Evolutionary conservation across 225 moss, liverwort and hornwort genomes (phyloP).

Genomic region (Sphagnum contortum): DNA sequence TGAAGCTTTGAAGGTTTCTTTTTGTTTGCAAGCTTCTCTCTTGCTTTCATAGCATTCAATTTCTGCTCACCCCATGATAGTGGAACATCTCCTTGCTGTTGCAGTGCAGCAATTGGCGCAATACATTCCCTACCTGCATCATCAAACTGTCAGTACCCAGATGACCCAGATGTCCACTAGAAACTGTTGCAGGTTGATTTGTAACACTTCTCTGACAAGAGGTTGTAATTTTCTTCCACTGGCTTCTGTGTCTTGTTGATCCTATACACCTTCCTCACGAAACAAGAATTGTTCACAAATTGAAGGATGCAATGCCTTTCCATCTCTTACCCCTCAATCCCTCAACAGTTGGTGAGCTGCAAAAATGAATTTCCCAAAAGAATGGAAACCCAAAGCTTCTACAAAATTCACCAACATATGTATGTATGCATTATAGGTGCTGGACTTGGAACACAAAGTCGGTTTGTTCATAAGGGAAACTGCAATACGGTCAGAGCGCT

Average conservation of each 20-base stretch:
- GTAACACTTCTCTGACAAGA: no score
- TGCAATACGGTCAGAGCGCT: no score
- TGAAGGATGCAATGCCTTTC: not conserved
- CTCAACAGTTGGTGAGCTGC: no score
- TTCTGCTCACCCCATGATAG: slow-evolving; percentile 31
- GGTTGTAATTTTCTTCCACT: not conserved
- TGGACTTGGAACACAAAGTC: not conserved
- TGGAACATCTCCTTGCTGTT: slow-evolving; percentile 32
- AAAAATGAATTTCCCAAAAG: no score
- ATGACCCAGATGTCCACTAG: not conserved
- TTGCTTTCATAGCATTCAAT: slow-evolving; percentile 13
- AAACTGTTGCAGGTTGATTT: not conserved
- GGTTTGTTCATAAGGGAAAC: no score
- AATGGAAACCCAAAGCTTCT: no score
- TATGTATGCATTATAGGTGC: no score
- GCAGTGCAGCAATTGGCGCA: slow-evolving; percentile 20
- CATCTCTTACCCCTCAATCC: not conserved
- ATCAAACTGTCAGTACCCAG: not conserved
- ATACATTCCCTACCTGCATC: slow-evolving; percentile 29
- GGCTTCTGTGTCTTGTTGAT: not conserved
- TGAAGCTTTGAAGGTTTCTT: slow-evolving; percentile 42
- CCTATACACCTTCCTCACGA: not conserved
- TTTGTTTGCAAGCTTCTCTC: slow-evolving; percentile 15
- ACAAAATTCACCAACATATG: no score
- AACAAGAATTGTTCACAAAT: no score